Percentiles rank a stretch among this genome's conserved stretches.
Evolutionary conservation across 2,329 filamentous ascomycete genomes (phyloP).

Genomic region (Emydomyces testavorans): DNA sequence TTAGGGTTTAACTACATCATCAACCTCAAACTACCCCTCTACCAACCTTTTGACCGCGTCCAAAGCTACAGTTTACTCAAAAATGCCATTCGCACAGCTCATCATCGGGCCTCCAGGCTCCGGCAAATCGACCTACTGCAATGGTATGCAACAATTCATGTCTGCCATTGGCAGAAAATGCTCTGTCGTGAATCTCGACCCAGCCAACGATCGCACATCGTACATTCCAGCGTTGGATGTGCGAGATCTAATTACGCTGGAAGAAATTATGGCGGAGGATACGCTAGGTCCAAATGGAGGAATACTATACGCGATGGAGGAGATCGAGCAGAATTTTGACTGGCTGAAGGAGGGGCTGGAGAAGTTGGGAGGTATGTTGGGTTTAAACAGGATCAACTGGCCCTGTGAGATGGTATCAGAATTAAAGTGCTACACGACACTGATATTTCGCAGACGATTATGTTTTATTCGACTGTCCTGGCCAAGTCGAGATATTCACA

Average conservation of each 20-base stretch:
- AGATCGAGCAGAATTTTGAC: slow-evolving; percentile 85
- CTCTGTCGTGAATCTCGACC: slow-evolving; percentile 91
- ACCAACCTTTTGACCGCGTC: too few relatives aligned
- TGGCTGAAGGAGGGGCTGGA: slow-evolving; percentile 78
- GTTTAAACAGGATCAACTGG: background rate
- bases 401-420: too few relatives aligned
- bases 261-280: slow-evolving; percentile 90
- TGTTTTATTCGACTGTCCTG: slow-evolving; percentile 88
- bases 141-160: slow-evolving; percentile 99
- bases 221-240: slow-evolving; percentile 89
- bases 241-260: slow-evolving; percentile 73
- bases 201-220: slow-evolving; percentile 83
- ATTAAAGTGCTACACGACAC: background rate
- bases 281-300: slow-evolving; percentile 84
- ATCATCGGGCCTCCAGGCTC: slow-evolving; percentile 89
- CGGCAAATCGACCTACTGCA: slow-evolving; percentile 95
- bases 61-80: background rate
- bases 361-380: slow-evolving; percentile 49
- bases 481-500: slow-evolving; percentile 93
- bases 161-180: slow-evolving; percentile 88
- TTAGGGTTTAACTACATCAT: too few relatives aligned
- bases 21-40: too few relatives aligned
- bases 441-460: slow-evolving; percentile 57
- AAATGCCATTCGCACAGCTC: slow-evolving; percentile 58
- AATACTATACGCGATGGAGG: slow-evolving; percentile 84